These are phyloP conservation scores for Peronospora farinosa DNA, from an alignment of 352 stramenopile species.

Conservation along the genomic window DNA sequence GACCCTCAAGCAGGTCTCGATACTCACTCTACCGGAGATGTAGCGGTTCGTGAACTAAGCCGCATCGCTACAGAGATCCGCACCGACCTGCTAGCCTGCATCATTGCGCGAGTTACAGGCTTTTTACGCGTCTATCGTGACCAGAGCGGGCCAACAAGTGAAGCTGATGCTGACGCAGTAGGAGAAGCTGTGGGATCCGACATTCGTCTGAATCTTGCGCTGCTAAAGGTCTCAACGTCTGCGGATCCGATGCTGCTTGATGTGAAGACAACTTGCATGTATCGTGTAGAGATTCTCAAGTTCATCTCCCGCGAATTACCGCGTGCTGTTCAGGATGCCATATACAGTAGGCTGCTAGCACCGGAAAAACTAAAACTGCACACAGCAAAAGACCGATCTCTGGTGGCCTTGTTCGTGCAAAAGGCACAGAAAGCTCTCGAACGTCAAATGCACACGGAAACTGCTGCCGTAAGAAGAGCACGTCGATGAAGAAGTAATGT, in stretches of 20 bases:
- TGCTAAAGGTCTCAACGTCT: slow-evolving; percentile 33
- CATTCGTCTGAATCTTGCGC: slow-evolving; percentile 54
- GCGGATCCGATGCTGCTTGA: slow-evolving; percentile 31
- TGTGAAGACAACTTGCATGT: slow-evolving; percentile 70
- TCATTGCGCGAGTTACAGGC: slow-evolving; percentile 55
- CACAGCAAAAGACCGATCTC: slow-evolving; percentile 48
- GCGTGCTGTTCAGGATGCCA: slow-evolving; percentile 60
- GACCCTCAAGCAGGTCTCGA: slow-evolving; percentile 8
- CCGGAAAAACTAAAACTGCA: slow-evolving; percentile 51
- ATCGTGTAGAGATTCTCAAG: slow-evolving; percentile 81
- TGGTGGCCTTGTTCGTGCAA: slow-evolving; percentile 69
- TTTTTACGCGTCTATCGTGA: slow-evolving; percentile 57
- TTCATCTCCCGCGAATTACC: slow-evolving; percentile 73
- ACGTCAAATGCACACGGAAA: slow-evolving; percentile 66
- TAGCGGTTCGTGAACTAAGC: slow-evolving; percentile 59
- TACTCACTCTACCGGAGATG: slow-evolving; percentile 34
- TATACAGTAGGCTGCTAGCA: slow-evolving; percentile 55
- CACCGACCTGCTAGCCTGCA: slow-evolving; percentile 52
- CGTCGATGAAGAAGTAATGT: slow-evolving; percentile 14
- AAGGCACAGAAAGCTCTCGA: slow-evolving; percentile 69
- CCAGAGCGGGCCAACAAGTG: slow-evolving; percentile 17
- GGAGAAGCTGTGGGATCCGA: slow-evolving; percentile 49
- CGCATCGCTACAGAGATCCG: slow-evolving; percentile 54
- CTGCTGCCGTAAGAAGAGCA: slow-evolving; percentile 16
- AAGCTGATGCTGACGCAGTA: slow-evolving; percentile 37